Percentiles rank a stretch among this genome's conserved stretches.
Evolutionary conservation across 2,329 filamentous ascomycete species (phyloP).

Genomic region (Ascocoryne sarcoides): DNA sequence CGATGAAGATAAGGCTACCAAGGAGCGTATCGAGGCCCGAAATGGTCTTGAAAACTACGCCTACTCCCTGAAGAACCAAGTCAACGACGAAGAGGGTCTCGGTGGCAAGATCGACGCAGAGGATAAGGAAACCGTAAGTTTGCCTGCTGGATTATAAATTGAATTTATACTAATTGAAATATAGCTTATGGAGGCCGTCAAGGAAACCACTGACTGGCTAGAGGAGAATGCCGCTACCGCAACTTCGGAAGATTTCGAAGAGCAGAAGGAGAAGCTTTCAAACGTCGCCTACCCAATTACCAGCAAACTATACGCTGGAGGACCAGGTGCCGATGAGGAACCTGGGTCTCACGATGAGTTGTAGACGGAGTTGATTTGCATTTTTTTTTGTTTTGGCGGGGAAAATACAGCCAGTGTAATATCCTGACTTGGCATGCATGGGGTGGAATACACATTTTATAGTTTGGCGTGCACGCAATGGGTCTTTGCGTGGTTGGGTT

Average conservation of each 20-base stretch:
- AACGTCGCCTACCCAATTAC: conserved; percentile 97
- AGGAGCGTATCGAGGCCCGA: conserved; percentile 91
- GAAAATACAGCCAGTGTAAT: background rate
- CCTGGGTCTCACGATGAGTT: conserved; percentile 66
- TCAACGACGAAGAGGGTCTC: conserved; percentile 91
- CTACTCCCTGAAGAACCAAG: conserved; percentile 98
- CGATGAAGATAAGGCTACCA: conserved; percentile 97
- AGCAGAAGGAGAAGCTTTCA: conserved; percentile 99
- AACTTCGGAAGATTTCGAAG: conserved; percentile 88
- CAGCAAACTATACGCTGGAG: conserved; percentile 80
- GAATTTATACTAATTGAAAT: conserved; percentile 27
- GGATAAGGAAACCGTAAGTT: conserved; percentile 85
- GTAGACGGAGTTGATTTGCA: conserved; percentile 39
- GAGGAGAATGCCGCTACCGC: conserved; percentile 87
- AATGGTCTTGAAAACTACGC: conserved; percentile 99
- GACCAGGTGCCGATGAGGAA: conserved; percentile 62
- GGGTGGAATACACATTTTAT: background rate
- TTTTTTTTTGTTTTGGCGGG: background rate
- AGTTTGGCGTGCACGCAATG: background rate
- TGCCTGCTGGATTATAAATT: background rate
- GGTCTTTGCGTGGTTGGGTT: background rate
- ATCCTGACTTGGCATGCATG: background rate
- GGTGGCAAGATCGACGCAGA: conserved; percentile 98
- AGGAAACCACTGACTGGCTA: conserved; percentile 95
- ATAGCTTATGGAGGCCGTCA: conserved; percentile 83